phyloP scores from a whole-genome alignment of 495 filamentous ascomycete genomes.

The Penicillium herquei region DNA sequence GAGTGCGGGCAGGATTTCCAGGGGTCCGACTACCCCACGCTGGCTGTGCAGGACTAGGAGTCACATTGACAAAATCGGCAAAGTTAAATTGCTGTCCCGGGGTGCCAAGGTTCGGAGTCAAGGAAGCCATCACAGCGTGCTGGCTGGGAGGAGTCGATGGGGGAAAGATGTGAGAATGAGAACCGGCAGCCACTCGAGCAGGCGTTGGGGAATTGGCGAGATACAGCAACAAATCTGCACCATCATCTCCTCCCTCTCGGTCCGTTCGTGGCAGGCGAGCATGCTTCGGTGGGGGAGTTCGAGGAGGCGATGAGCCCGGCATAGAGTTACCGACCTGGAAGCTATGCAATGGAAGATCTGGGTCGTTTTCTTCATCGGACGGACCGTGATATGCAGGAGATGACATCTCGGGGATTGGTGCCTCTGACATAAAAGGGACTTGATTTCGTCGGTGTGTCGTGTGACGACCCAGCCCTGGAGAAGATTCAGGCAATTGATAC shows the following conservation, averaged over 20 bases:
- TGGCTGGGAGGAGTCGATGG: conserved; percentile 88
- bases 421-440: conserved; percentile 70
- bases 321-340: conserved; percentile 58
- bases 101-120: conserved; percentile 56
- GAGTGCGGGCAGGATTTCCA: conserved; percentile 57
- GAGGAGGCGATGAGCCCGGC: conserved; percentile 72
- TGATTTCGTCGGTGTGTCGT: conserved; percentile 45
- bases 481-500: conserved; percentile 76
- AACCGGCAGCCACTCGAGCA: conserved; percentile 49
- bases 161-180: conserved; percentile 52
- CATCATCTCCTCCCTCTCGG: conserved; percentile 65
- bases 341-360: conserved; percentile 69
- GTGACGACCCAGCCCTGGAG: conserved; percentile 57
- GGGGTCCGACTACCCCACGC: conserved; percentile 65
- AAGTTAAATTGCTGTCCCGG: conserved; percentile 81
- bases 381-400: conserved; percentile 59
- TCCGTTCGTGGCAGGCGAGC: conserved; percentile 46
- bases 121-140: conserved; percentile 57
- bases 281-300: conserved; percentile 73
- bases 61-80: conserved; percentile 95
- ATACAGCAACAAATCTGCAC: conserved; percentile 87
- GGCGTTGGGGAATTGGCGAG: conserved; percentile 91
- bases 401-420: conserved; percentile 61
- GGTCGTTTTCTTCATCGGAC: conserved; percentile 74
- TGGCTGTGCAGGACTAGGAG: conserved; percentile 89